A percentile compares a stretch with the other conserved stretches of the same genome.
Conservation (phyloP, 352 stramenopile genomes). For the Phytophthora pinifolia region DNA sequence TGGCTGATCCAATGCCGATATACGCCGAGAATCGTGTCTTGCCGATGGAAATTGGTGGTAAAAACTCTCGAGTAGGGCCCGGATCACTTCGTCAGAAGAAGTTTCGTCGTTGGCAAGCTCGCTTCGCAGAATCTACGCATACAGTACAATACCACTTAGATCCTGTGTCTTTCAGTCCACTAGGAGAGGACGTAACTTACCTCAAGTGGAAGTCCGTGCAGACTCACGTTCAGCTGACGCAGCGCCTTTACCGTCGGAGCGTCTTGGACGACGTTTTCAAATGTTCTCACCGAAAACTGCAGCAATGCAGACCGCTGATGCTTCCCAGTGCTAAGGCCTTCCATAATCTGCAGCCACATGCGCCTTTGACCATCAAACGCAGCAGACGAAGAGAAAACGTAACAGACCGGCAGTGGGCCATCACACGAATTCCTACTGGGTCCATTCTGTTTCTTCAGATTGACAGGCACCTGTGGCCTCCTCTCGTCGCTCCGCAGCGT, state of each 20-base stretch:
- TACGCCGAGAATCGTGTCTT: slow-evolving; percentile 9
- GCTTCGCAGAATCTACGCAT: slow-evolving; percentile 15
- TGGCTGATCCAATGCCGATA: slow-evolving; percentile 17
- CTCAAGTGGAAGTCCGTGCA: slow-evolving; percentile 24
- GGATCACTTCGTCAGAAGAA: slow-evolving; percentile 5
- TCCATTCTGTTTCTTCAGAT: slow-evolving; percentile 8
- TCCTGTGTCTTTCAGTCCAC: background rate
- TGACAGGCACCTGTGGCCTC: slow-evolving; percentile 29
- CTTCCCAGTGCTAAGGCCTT: slow-evolving; percentile 14
- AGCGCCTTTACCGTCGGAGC: slow-evolving; percentile 27
- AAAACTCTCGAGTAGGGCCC: slow-evolving; percentile 20
- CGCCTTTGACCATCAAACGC: slow-evolving; percentile 58
- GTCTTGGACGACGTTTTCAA: slow-evolving; percentile 25
- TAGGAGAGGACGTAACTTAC: slow-evolving; percentile 13
- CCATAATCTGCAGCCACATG: slow-evolving; percentile 64
- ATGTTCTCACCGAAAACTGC: slow-evolving; percentile 36
- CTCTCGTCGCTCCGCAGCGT: slow-evolving; percentile 11
- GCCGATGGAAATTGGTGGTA: slow-evolving; percentile 26
- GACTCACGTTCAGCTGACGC: slow-evolving; percentile 30
- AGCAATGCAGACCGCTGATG: slow-evolving; percentile 1
- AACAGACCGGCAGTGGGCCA: slow-evolving; percentile 37
- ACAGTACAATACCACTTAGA: background rate
- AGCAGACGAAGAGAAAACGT: slow-evolving; percentile 27
- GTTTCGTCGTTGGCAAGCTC: slow-evolving; percentile 14
- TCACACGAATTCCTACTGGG: background rate